phyloP scores from a whole-genome alignment of 768 basidiomycete species.

The Leccinum sublutescens region DNA sequence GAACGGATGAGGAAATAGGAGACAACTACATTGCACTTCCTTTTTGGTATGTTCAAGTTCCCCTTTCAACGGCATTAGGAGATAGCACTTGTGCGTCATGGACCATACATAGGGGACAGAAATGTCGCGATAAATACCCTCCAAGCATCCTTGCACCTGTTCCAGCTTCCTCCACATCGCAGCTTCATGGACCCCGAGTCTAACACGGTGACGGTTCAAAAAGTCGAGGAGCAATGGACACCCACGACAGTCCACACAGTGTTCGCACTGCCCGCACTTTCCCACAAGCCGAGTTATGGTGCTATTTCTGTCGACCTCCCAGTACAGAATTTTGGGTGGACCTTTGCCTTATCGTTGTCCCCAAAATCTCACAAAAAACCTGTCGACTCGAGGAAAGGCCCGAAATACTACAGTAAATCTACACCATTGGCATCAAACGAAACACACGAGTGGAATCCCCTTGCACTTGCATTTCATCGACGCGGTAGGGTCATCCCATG shows the following conservation, averaged over 20 bases:
- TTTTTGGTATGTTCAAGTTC: no score
- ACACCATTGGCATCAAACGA: no score
- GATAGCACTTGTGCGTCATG: no score
- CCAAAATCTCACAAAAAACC: neutral
- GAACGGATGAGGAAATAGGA: no score
- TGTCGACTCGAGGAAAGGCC: neutral
- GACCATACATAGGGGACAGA: no score
- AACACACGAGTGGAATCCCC: slow-evolving; percentile 2
- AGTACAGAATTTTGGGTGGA: slow-evolving; percentile 13
- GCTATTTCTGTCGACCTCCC: slow-evolving; percentile 8
- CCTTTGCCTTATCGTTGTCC: slow-evolving; percentile 14
- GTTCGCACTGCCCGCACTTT: neutral
- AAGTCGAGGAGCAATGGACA: slow-evolving; percentile 20
- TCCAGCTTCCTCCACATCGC: no score
- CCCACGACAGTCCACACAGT: slow-evolving; percentile 1
- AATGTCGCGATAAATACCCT: neutral
- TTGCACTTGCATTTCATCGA: slow-evolving; percentile 13
- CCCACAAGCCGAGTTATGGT: neutral
- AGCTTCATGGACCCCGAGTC: no score
- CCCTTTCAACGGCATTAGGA: no score
- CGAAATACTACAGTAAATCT: neutral
- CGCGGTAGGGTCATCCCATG: slow-evolving; percentile 1
- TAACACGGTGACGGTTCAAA: neutral
- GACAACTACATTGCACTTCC: no score
- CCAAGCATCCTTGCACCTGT: no score